These are phyloP conservation scores for Colletotrichum sp. DNA, from an alignment of 2,329 filamentous ascomycete species.

Conservation along the genomic window DNA sequence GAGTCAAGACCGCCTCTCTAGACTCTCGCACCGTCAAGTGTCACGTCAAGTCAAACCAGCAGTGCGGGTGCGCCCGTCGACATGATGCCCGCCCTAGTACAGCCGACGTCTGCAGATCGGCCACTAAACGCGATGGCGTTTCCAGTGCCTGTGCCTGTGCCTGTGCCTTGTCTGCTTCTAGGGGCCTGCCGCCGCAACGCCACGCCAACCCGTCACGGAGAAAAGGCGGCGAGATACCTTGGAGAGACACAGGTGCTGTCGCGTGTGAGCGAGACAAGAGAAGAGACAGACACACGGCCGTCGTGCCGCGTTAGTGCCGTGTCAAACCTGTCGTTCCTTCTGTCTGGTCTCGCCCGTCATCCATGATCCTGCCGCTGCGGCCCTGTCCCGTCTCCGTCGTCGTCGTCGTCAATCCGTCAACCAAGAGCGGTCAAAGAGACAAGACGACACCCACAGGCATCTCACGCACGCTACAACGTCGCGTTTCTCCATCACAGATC, in stretches of 20 bases:
- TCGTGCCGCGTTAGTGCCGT: neutral
- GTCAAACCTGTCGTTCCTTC: neutral
- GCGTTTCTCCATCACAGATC: neutral
- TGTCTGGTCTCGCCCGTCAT: neutral
- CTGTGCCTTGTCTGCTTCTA: neutral
- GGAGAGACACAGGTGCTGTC: neutral
- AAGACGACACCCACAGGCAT: neutral
- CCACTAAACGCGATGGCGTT: constrained; percentile 12
- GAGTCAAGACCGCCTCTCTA: neutral
- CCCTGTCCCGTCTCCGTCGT: neutral
- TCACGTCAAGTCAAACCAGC: neutral
- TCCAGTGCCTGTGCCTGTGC: neutral
- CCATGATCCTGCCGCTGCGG: neutral
- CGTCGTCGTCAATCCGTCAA: no score
- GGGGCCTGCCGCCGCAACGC: neutral
- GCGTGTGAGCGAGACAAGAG: neutral
- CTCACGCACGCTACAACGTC: neutral
- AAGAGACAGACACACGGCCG: neutral
- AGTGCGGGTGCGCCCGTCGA: constrained; percentile 5
- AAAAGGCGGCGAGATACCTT: neutral
- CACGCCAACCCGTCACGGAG: neutral
- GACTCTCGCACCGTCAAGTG: neutral
- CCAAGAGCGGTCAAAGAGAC: neutral
- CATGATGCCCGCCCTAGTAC: constrained; percentile 11
- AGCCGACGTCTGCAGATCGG: constrained; percentile 12